Evolutionary conservation across 768 basidiomycete genomes (phyloP), one percentile per base, ranked within the genome.

Genomic region (Rhodotorula taiwanensis): DNA sequence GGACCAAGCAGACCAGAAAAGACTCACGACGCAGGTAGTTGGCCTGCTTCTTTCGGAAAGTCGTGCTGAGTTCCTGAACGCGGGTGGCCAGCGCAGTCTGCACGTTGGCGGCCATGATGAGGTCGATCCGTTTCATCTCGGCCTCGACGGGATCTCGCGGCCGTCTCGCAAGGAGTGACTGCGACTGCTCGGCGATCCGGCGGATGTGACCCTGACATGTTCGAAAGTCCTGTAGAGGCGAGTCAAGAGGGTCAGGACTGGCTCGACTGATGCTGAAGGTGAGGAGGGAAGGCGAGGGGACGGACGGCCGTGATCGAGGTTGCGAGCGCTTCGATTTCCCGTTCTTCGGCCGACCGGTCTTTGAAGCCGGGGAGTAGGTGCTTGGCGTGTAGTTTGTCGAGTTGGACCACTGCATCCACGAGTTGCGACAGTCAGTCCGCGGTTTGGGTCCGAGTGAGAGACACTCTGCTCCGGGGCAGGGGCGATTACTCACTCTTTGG

Each of bases 1-100:
- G 23, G 23, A 34, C 25, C 20, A 25, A 45, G n/a, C n/a, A n/a
- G n/a, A n/a, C n/a, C n/a, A n/a, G n/a, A n/a, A 25, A 16, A n/a
- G 31, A 82, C 93, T 77, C 75, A 94, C 95, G 93, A 78, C 95
- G 88, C 88, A 99, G 88, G 76, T 97, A 98, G 36, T 94, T 88
- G 63, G 90, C 85, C 77, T 99, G 95, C 79, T 94, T 98, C 81
- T 95, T 97, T 66, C 95, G 83, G 75, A 99, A 97, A 18, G 84
- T 80, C 27, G 86, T 87, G 72, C 90, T 93, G 55, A 92, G 80
- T 71, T 91, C 89, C 78, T 98, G 95, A 18, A 97, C 84, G 76
- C 91, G 91, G 42, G 88, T 90, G n/a, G 95, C 95, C 56, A 99
- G 83, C 27, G 86, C 92, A 45, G 91, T 84, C 76, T 98, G 95